These are phyloP conservation scores for Cyclotella cryptica DNA, from an alignment of 108 stramenopile genomes.

Conservation along the genomic window DNA sequence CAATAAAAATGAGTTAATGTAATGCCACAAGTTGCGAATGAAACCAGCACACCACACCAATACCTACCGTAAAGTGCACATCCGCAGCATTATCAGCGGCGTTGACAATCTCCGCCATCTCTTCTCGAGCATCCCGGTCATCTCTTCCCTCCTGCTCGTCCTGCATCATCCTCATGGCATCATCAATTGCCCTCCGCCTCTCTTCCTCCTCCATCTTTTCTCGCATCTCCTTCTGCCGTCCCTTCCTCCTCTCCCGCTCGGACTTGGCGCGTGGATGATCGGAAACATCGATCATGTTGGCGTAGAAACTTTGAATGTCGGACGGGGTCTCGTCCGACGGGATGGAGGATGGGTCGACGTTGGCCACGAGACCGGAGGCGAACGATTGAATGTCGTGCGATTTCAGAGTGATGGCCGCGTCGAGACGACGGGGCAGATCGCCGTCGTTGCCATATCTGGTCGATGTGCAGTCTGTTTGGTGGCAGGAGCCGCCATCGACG, in stretches of 20 bases:
- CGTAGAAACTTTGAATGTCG: conserved; percentile 65
- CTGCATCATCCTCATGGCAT: conserved; percentile 59
- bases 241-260: conserved; percentile 69
- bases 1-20: not conserved
- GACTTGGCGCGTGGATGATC: conserved; percentile 52
- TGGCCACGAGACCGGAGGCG: conserved; percentile 62
- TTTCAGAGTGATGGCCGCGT: conserved; percentile 67
- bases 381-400: conserved; percentile 61
- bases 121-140: conserved; percentile 3
- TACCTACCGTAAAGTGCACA: conserved; percentile 53
- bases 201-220: conserved; percentile 68
- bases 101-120: conserved; percentile 34
- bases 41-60: too few relatives aligned
- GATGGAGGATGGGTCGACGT: conserved; percentile 2
- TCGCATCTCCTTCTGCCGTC: conserved; percentile 64
- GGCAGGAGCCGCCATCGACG: not conserved
- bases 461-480: not conserved
- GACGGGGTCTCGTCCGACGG: conserved; percentile 2
- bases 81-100: conserved; percentile 57
- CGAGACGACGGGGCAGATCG: conserved; percentile 48
- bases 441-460: not conserved
- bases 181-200: conserved; percentile 63
- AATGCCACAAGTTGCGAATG: not conserved
- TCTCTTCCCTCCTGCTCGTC: conserved; percentile 36
- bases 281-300: conserved; percentile 72